These are phyloP conservation scores for Dorcoceras hygrometricum DNA, from an alignment of 257 asterid species.

Conservation along the genomic window DNA sequence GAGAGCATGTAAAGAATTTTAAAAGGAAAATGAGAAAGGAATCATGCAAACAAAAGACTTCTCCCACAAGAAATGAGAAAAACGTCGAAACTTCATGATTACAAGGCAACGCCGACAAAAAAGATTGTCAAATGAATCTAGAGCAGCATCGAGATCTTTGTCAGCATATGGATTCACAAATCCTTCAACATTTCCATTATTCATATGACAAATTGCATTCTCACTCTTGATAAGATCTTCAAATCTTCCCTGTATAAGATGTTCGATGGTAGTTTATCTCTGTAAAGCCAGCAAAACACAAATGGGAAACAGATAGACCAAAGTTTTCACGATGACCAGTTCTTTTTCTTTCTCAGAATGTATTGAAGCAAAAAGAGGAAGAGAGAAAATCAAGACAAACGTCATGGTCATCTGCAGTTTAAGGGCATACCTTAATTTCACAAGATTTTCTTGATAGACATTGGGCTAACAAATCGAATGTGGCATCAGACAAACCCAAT, in stretches of 20 bases:
- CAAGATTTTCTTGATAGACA: constrained; percentile 64
- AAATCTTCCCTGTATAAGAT: constrained; percentile 89
- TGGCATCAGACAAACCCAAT: constrained; percentile 56
- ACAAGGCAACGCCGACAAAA: constrained; percentile 96
- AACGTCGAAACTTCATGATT: constrained; percentile 35
- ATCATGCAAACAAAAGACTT: constrained; percentile 15
- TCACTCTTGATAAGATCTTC: constrained; percentile 58
- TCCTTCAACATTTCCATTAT: constrained; percentile 46
- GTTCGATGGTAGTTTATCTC: constrained; percentile 63
- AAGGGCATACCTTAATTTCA: constrained; percentile 69
- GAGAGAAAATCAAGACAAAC: constrained; percentile 19
- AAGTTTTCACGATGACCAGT: constrained; percentile 60
- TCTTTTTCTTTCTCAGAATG: constrained; percentile 28
- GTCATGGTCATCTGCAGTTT: constrained; percentile 17
- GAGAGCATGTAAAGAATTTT: constrained; percentile 28
- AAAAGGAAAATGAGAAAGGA: constrained; percentile 18
- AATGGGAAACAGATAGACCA: constrained; percentile 70
- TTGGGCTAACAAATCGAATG: constrained; percentile 63
- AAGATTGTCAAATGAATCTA: constrained; percentile 88
- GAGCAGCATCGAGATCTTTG: constrained; percentile 86
- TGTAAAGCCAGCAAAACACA: constrained; percentile 49
- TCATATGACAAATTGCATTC: constrained; percentile 32
- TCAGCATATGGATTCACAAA: constrained; percentile 63
- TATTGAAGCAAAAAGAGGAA: constrained; percentile 13
- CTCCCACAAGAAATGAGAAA: constrained; percentile 8